Conservation (phyloP, 225 moss, liverwort and hornwort genomes). For the Sphagnum contortum region DNA sequence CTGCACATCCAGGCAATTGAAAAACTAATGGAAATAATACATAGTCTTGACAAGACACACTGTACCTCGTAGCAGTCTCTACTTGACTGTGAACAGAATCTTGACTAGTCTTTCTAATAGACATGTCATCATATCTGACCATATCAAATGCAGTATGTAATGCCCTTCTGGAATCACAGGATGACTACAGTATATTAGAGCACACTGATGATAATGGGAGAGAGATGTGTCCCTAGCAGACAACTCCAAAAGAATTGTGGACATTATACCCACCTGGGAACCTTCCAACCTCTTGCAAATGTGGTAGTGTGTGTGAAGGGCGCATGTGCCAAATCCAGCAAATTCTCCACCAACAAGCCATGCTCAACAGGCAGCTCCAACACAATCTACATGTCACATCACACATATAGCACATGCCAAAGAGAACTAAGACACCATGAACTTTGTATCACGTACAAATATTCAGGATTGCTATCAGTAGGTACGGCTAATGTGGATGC, state of each 20-base stretch:
- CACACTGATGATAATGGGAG: neutral
- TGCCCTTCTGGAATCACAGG: too few relatives aligned
- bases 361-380: conserved; percentile 96
- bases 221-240: too few relatives aligned
- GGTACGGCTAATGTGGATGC: neutral
- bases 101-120: neutral
- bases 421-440: neutral
- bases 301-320: conserved; percentile 95
- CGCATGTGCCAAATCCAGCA: conserved; percentile 96
- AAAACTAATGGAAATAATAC: neutral
- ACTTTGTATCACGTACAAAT: too few relatives aligned
- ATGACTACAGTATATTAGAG: too few relatives aligned
- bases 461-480: too few relatives aligned
- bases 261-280: conserved; percentile 46
- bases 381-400: conserved; percentile 34
- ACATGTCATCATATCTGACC: too few relatives aligned
- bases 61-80: neutral
- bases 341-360: conserved; percentile 89
- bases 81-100: neutral
- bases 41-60: too few relatives aligned
- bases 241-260: neutral
- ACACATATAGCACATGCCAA: neutral
- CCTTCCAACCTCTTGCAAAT: conserved; percentile 92
- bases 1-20: neutral
- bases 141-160: too few relatives aligned